phyloP scores from a whole-genome alignment of 2,329 filamentous ascomycete genomes.

The Colletotrichum sp. region DNA sequence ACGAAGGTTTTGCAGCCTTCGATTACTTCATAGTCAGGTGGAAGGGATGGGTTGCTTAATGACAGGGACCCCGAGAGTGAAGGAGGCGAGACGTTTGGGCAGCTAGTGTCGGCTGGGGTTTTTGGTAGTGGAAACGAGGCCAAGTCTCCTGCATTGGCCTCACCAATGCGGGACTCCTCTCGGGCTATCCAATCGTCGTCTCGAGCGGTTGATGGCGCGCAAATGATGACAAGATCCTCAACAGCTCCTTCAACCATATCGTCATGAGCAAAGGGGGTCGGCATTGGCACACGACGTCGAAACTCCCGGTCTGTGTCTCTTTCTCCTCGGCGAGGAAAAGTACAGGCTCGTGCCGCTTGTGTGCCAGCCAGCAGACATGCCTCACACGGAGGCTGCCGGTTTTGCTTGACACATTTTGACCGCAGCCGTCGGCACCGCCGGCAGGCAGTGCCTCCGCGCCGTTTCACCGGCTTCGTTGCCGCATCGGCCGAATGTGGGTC shows the following conservation, averaged over 20 bases:
- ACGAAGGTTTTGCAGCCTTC: background rate
- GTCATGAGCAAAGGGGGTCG: background rate
- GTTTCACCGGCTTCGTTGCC: conserved; percentile 2
- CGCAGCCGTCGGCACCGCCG: conserved; percentile 29
- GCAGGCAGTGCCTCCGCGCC: conserved; percentile 26
- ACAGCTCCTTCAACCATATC: background rate
- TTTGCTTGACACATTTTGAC: conserved; percentile 22
- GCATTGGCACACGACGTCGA: background rate
- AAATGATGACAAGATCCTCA: background rate
- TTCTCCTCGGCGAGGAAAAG: background rate
- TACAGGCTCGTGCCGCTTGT: background rate
- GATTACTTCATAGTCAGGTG: background rate
- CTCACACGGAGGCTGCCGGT: background rate
- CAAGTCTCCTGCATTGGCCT: background rate
- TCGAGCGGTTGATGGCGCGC: background rate
- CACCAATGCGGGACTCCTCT: background rate
- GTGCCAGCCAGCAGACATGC: background rate
- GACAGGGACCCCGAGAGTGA: rapidly evolving
- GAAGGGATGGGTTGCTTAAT: background rate
- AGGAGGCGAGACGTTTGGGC: background rate
- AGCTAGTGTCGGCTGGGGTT: background rate
- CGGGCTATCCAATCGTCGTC: rapidly evolving
- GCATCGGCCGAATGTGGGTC: background rate
- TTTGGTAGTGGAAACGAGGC: background rate
- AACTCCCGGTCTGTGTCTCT: background rate